Evolutionary conservation across 176 grass and related monocot species (phyloP), one percentile per base, ranked within the genome.

Genomic region (Tillandsia fasciculata): DNA sequence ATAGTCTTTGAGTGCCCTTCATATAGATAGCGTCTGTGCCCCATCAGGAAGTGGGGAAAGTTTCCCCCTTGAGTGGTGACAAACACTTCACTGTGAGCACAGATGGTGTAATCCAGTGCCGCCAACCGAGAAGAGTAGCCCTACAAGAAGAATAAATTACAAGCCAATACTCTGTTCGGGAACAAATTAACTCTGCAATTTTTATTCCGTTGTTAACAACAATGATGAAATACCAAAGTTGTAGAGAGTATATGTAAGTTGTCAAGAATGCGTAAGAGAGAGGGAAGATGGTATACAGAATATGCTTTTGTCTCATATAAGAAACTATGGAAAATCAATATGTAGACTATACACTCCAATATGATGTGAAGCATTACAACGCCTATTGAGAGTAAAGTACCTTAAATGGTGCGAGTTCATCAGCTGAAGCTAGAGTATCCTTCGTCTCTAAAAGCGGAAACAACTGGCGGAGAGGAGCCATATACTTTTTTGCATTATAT

Each of bases 41-140:
- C 92, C 68, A 92, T 89, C 75, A 96, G 48, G 65, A 96, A 96
- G 68, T 96, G 92, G 28, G 88, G 92, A 22, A 96, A 96, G 70
- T 92, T 96, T 67, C 88, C 87, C 48, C 92, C 92, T 92, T 96
- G 92, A 80, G 86, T 96, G 18, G 84, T 78, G 26, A 92, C 83
- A 74, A 96, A 96, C 10, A 75, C 68, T 83, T 96, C 88, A 52
- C 92, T 84, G 11, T 79, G 70, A 22, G 78, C 76, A 49, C 88
- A 92, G 15, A 96, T 52, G 2, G 65, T 85, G 76, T 91, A 96
- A 79, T 96, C 92, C 56, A 96, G 8, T 68, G 88, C 88, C 49
- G 92, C 92, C 64, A 91, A 66, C 76, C 88, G 79, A 50, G 88
- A 96, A 48, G 88, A 96, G 76, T 96, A 74, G 58, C 86, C 88